A percentile compares a stretch with the other conserved stretches of the same genome.
Evolutionary conservation across 2,329 filamentous ascomycete genomes (phyloP).

Genomic region (Colletotrichum abscissum): DNA sequence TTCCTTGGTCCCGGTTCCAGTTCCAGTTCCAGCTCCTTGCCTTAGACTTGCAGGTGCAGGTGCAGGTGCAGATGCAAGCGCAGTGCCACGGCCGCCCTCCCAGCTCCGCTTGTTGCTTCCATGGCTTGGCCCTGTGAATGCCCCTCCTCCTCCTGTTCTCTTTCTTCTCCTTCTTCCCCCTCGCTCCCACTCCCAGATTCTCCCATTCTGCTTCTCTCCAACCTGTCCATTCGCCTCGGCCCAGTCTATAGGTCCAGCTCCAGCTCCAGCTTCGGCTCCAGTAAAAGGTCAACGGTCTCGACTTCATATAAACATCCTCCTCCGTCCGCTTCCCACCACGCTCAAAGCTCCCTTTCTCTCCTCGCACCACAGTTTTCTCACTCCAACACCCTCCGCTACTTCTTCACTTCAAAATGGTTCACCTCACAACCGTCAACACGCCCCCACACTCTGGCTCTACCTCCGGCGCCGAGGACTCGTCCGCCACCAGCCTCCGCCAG

Average conservation of each 20-base stretch:
- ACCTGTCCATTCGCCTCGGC: background rate
- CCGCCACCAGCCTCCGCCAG: slow-evolving; percentile 7
- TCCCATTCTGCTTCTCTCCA: background rate
- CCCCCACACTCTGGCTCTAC: slow-evolving; percentile 20
- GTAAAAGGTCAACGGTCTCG: background rate
- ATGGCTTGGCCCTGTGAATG: background rate
- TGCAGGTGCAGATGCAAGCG: background rate
- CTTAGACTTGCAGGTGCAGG: background rate
- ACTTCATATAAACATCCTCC: slow-evolving; percentile 8
- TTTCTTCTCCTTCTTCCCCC: background rate
- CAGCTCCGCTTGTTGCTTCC: background rate
- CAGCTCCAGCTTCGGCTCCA: background rate
- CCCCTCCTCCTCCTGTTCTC: background rate
- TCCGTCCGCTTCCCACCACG: background rate
- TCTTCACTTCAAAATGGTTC: slow-evolving; percentile 22
- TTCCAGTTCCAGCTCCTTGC: background rate
- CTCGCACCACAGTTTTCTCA: background rate
- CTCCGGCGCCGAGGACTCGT: slow-evolving; percentile 22
- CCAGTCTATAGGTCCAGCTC: background rate
- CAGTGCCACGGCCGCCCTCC: background rate
- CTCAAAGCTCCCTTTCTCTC: background rate
- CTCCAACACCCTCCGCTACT: background rate
- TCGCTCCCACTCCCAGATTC: background rate
- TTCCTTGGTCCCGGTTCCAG: no score
- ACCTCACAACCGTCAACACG: slow-evolving; percentile 30